Base-by-base conservation (phyloP, 768 basidiomycete genomes). In the Tremella yokohamensis region DNA sequence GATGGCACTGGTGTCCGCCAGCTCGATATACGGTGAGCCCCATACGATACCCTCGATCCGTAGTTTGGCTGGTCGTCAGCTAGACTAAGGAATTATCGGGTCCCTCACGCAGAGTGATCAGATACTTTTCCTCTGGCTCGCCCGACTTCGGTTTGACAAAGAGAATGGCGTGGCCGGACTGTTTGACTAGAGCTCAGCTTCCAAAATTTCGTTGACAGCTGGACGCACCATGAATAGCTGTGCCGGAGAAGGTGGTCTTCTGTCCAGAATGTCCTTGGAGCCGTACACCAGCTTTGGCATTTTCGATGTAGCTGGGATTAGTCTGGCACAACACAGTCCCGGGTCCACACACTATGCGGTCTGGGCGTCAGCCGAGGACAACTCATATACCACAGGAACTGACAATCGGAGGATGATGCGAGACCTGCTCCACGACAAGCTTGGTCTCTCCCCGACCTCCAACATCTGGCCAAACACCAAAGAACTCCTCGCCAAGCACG, bases 391-490 rank as follows among this genome's bases (percentile, higher is more conserved):
- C 9, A 4, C 22, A 13, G 34, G 8, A 22, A 66, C 73, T 63
- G 56, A 74, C 73, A 52, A 80, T 76, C 40, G 78, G 80, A 39
- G 79, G 80, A 70, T 99, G 94, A 72, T 99, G 94, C 19, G 94
- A 97, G 48, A 97, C 94, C 65, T 97, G 92, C 78, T 97, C 92
- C 2, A 93, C 90, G 40, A 88, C 83, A 26, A 97, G 82, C 40
- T 82, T 81, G 2, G 90, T 93, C 74, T 85, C 80, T n/a, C 90
- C 91, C 38, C 87, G 85, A 3, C 83, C 83, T 58, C 82, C 79
- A 44, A 69, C 70, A 73, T 87, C 84, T 1, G 92, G 88, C 92
- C 92, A 97, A 59, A 80, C 77, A 38, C 91, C 92, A 61, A 90
- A 92, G 78, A 97, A 97, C n/a, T 63, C 57, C 64, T 75, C 90